A percentile compares a stretch with the other conserved stretches of the same genome.
Conservation (phyloP, 106 monocot species). For the Phalaenopsis aphrodite region DNA sequence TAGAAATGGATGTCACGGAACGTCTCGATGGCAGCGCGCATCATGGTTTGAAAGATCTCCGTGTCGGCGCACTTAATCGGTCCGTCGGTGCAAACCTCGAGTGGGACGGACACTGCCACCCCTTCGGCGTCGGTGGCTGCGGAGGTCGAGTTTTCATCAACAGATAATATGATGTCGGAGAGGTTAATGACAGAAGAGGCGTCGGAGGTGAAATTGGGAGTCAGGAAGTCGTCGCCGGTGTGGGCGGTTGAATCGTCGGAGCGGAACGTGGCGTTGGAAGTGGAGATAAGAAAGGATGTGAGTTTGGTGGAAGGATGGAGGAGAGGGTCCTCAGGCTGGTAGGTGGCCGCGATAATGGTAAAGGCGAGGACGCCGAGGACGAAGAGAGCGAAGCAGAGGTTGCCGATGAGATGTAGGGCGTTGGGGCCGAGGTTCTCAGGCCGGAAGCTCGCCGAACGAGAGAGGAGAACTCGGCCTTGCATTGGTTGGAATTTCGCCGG, state of each 20-base stretch:
- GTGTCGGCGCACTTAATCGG: conserved; percentile 35
- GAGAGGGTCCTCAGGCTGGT: conserved; percentile 57
- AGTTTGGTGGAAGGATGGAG: conserved; percentile 39
- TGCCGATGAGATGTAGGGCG: conserved; percentile 38
- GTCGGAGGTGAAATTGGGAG: conserved; percentile 9
- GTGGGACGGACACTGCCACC: not conserved
- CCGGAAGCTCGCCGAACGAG: conserved; percentile 23
- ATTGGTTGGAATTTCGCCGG: not conserved
- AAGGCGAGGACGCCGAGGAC: conserved; percentile 52
- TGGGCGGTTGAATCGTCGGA: conserved; percentile 35
- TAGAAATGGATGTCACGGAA: conserved; percentile 77
- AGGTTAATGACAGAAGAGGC: conserved; percentile 4
- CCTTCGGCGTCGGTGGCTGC: not conserved
- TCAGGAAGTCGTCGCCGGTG: conserved; percentile 55
- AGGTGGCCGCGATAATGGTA: conserved; percentile 76
- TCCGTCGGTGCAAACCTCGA: conserved; percentile 11
- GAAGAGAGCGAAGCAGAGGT: conserved; percentile 70
- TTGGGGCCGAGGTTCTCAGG: conserved; percentile 45
- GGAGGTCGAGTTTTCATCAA: too few species aligned
- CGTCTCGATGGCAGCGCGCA: conserved; percentile 61
- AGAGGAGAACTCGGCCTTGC: conserved; percentile 1
- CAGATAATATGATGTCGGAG: conserved; percentile 2
- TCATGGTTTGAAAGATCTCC: conserved; percentile 69
- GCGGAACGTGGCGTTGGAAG: conserved; percentile 62
- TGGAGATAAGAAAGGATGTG: conserved; percentile 50